These are phyloP conservation scores for Uronychia binucleata DNA, from an alignment of 73 alveolate species.

Conservation along the genomic window DNA sequence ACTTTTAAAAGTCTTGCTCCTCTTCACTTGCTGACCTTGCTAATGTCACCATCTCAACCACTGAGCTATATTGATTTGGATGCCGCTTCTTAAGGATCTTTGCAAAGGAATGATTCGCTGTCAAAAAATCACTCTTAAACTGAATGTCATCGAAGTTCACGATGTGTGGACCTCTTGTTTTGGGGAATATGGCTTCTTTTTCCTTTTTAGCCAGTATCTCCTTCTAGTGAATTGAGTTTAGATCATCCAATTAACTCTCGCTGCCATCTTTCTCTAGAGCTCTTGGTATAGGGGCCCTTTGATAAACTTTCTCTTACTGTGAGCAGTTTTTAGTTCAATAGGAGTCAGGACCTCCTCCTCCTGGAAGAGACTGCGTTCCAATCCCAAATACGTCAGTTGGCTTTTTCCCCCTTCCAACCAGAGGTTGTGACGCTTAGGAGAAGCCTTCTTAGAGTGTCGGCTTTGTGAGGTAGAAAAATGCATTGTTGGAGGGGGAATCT, in stretches of 20 bases:
- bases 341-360: neutral
- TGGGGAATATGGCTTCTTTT: neutral
- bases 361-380: neutral
- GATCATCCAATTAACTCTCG: no score
- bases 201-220: no score
- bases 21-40: no score
- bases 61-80: no score
- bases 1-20: no score
- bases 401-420: no score
- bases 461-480: neutral
- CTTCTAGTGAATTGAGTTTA: neutral
- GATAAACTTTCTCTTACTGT: no score
- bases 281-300: no score
- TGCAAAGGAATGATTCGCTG: neutral
- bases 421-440: neutral
- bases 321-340: neutral
- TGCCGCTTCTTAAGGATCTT: neutral
- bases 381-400: neutral
- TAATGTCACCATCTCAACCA: no score
- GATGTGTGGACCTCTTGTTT: neutral
- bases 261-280: no score
- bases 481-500: neutral
- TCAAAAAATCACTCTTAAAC: neutral
- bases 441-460: neutral
- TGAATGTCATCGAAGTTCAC: neutral